Evolutionary conservation across 2,329 filamentous ascomycete genomes (phyloP).

Genomic region (Fusarium sp.): DNA sequence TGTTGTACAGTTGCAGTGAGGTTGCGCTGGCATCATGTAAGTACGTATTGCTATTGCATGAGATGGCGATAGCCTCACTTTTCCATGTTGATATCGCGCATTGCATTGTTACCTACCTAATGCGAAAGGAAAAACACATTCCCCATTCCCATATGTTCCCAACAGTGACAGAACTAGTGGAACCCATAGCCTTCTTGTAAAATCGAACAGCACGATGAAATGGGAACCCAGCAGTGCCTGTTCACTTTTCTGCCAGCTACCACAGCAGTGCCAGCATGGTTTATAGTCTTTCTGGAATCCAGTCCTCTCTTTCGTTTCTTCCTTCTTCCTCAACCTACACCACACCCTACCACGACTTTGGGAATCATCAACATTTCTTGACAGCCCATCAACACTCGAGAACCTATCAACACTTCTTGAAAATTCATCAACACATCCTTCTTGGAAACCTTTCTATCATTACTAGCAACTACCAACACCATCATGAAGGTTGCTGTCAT

Average conservation of each 20-base stretch:
- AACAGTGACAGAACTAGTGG: neutral
- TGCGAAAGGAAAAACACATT: neutral
- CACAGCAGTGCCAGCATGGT: neutral
- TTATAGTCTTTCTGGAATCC: neutral
- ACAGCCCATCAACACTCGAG: neutral
- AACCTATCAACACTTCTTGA: neutral
- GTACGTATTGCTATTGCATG: neutral
- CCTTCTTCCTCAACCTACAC: neutral
- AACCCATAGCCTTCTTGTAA: neutral
- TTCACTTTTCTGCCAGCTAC: neutral
- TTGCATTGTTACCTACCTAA: neutral
- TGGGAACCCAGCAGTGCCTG: neutral
- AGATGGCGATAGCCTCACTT: neutral
- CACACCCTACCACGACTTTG: neutral
- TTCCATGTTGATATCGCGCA: neutral
- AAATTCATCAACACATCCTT: neutral
- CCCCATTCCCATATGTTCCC: neutral
- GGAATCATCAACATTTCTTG: neutral
- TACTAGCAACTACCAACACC: neutral
- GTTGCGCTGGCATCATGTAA: neutral
- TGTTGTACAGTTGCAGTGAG: neutral
- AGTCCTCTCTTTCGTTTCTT: neutral
- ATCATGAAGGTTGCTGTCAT: conserved; percentile 55
- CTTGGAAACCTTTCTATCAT: neutral
- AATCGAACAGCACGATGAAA: neutral